A percentile compares a stretch with the other conserved stretches of the same genome.
Evolutionary conservation across 2,329 filamentous ascomycete species (phyloP).

Genomic region (Kalmusia sp.): DNA sequence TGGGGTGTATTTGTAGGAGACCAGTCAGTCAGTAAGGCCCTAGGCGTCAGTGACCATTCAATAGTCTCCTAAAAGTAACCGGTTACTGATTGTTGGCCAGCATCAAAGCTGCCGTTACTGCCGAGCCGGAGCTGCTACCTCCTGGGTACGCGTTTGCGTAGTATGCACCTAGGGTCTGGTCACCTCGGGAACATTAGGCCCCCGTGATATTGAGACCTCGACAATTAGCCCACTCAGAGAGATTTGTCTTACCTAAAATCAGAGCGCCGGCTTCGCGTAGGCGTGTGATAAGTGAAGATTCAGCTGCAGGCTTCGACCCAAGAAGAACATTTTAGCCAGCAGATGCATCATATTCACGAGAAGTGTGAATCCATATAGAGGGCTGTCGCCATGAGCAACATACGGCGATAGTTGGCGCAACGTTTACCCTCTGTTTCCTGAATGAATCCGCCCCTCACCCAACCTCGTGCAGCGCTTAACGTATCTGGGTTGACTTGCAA

Average conservation of each 20-base stretch:
- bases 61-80: too few relatives aligned
- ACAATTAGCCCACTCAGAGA: conserved; percentile 68
- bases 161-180: conserved; percentile 66
- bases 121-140: conserved; percentile 68
- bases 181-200: conserved; percentile 68
- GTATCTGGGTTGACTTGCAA: too few relatives aligned
- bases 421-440: neutral
- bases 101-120: conserved; percentile 61
- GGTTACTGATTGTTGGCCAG: too few relatives aligned
- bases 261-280: conserved; percentile 65
- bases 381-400: neutral
- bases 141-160: conserved; percentile 64
- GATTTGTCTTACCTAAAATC: conserved; percentile 68
- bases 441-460: too few relatives aligned
- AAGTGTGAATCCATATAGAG: neutral
- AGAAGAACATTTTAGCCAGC: conserved; percentile 68
- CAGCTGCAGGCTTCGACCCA: conserved; percentile 60
- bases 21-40: too few relatives aligned
- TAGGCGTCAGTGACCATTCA: too few relatives aligned
- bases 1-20: too few relatives aligned
- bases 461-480: too few relatives aligned
- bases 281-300: conserved; percentile 64
- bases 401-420: neutral
- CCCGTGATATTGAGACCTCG: conserved; percentile 61
- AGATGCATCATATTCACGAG: neutral